A percentile compares a stretch with the other conserved stretches of the same genome.
Conservation (phyloP, 1,284 basidiomycete species). For the Rhodotorula sp. region DNA sequence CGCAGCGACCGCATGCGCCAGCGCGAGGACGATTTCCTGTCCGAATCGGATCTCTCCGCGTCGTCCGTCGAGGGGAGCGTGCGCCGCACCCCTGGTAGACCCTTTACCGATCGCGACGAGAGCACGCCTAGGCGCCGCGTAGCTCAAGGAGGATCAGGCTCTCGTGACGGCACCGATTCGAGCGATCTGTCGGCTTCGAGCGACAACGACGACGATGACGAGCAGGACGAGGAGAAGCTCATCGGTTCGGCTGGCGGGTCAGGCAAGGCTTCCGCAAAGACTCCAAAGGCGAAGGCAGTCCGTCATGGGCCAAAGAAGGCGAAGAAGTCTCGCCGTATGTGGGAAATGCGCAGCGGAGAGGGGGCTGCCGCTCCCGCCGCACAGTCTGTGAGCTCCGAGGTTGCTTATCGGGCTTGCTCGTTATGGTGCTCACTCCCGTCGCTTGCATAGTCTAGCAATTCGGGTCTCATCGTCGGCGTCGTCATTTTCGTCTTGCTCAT, state of each 20-base stretch:
- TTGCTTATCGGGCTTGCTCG: neutral
- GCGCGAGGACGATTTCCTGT: conserved; percentile 27
- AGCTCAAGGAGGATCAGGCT: too few species aligned
- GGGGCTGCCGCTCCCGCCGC: neutral
- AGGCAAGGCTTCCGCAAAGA: neutral
- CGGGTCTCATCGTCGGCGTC: neutral
- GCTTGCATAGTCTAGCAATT: neutral
- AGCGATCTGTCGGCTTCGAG: conserved; percentile 1
- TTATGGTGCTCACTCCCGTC: too few species aligned
- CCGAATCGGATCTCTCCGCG: conserved; percentile 22
- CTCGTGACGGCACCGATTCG: neutral
- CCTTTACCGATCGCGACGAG: neutral
- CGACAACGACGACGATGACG: conserved; percentile 3
- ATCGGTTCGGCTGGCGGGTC: neutral
- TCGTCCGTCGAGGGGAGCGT: conserved; percentile 11
- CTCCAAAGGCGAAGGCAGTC: neutral
- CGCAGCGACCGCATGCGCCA: neutral
- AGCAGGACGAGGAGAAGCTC: conserved; percentile 33
- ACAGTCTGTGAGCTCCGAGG: neutral
- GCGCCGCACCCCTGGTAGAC: neutral
- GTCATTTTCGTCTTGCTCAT: conserved; percentile 9
- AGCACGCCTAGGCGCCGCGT: too few species aligned
- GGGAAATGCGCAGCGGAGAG: conserved; percentile 16
- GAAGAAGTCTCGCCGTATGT: conserved; percentile 7
- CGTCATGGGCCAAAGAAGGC: neutral